Evolutionary conservation across 2,329 filamentous ascomycete species (phyloP), one percentile per base, ranked within the genome.

Genomic region (Fusarium sp.): DNA sequence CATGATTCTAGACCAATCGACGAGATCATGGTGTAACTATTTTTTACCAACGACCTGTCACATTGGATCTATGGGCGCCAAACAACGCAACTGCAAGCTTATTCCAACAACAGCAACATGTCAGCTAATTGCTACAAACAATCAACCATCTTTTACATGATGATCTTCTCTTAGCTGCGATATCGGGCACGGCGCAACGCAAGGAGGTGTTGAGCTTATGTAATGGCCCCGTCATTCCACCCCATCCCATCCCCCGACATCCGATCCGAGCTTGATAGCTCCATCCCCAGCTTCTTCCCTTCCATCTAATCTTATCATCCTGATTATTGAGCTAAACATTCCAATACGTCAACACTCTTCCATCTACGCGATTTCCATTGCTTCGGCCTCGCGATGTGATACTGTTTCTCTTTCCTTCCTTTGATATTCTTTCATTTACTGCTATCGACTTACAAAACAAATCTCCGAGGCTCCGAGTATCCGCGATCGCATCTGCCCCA

Each of bases 321-420:
- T 67, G 63, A 62, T 64, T 70, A 58, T 73, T 70, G 29, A 70
- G 62, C 62, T 72, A 62, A 62, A 52, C 57, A 59, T 73, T 24
- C 58, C 38, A 67, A 58, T 70, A 76, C 73, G 64, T 75, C 70
- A 74, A 76, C 71, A 76, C 50, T 63, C 50, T 38, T 27, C 57
- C 50, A 54, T 45, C 57, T 47, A 20, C 58, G 40, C 54, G 38
- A 50, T 38, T 37, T 42, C 22, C 18, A 29, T 47, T 56, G 29
- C 64, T 27, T 72, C 40, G 66, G 72, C 72, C 18, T 66, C 58
- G 67, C 67, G 72, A 76, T 76, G 71, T 76, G 66, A 76, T 71
- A 62, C 29, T 47, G 45, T 56, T 34, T 31, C 27, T 38, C 47
- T 16, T n/a, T 2, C 24, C 10, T 16, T 56, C 42, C n/a, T 40